Evolutionary conservation across 805 yeast genomes (phyloP).

Genomic region (Ogataea glucozyma): DNA sequence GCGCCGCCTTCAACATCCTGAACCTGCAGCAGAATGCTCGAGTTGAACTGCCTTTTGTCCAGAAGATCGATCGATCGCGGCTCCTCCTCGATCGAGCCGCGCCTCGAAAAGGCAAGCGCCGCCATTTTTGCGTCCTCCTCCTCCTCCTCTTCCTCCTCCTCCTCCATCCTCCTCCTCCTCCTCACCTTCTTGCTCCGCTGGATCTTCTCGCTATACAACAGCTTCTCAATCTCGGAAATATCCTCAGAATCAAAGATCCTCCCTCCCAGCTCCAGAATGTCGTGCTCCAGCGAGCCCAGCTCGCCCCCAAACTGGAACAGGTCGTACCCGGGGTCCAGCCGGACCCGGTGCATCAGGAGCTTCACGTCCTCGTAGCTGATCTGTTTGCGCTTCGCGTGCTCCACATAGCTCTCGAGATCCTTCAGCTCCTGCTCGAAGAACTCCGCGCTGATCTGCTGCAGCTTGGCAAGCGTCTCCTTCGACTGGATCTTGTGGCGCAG

Average conservation of each 20-base stretch:
- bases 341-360: conserved; percentile 35
- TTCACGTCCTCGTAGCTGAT: conserved; percentile 38
- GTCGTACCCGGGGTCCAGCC: conserved; percentile 21
- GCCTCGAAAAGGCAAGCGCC: too few species aligned
- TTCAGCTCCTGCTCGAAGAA: conserved; percentile 38
- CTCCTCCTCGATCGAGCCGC: too few species aligned
- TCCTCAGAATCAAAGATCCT: conserved; percentile 27
- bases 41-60: conserved; percentile 17
- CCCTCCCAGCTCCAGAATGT: conserved; percentile 18
- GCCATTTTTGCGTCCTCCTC: conserved; percentile 1
- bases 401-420: conserved; percentile 38
- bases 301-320: conserved; percentile 12
- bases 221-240: conserved; percentile 28
- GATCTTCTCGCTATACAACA: conserved; percentile 25
- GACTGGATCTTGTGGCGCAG: conserved; percentile 23
- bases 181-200: conserved; percentile 12
- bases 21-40: conserved; percentile 17
- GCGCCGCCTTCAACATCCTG: conserved; percentile 8
- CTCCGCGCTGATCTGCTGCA: conserved; percentile 37
- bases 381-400: conserved; percentile 32
- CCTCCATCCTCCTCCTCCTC: not conserved
- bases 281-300: conserved; percentile 14
- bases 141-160: conserved; percentile 6
- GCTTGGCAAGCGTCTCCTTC: conserved; percentile 23
- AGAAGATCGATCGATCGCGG: conserved; percentile 19